phyloP scores from a whole-genome alignment of 495 filamentous ascomycete species.

The Aspergillus ostianus region DNA sequence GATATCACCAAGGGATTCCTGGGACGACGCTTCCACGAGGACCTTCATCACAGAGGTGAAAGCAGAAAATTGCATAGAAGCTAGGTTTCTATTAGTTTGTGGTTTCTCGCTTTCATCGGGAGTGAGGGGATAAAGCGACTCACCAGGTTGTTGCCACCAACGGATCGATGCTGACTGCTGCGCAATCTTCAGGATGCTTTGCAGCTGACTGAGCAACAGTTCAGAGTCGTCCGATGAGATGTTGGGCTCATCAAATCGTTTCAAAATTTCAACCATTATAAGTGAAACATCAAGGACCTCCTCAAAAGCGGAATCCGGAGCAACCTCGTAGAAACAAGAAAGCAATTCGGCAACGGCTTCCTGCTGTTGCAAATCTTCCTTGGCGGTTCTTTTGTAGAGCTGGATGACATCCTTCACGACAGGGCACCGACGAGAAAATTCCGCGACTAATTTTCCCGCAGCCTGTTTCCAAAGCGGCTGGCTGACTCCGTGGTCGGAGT shows the following conservation, averaged over 20 bases:
- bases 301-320: slow-evolving; percentile 75
- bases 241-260: slow-evolving; percentile 43
- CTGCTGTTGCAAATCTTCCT: slow-evolving; percentile 69
- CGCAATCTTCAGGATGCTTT: slow-evolving; percentile 74
- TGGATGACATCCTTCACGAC: slow-evolving; percentile 71
- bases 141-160: slow-evolving; percentile 72
- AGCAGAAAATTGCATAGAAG: slow-evolving; percentile 45
- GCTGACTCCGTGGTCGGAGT: slow-evolving; percentile 34
- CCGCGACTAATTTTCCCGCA: slow-evolving; percentile 59
- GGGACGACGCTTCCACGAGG: slow-evolving; percentile 33
- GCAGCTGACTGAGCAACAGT: slow-evolving; percentile 64
- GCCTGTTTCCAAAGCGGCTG: slow-evolving; percentile 65
- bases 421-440: slow-evolving; percentile 78
- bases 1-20: slow-evolving; percentile 35
- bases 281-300: slow-evolving; percentile 84
- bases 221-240: slow-evolving; percentile 40
- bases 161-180: slow-evolving; percentile 73
- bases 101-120: background rate
- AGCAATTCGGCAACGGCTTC: slow-evolving; percentile 75
- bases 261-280: slow-evolving; percentile 64
- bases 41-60: slow-evolving; percentile 48
- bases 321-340: slow-evolving; percentile 73
- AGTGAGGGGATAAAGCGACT: slow-evolving; percentile 4
- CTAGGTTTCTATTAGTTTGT: slow-evolving; percentile 21
- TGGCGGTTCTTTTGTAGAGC: slow-evolving; percentile 61